phyloP scores from a whole-genome alignment of 164 flowering plant genomes.

The Vitis rupestris region DNA sequence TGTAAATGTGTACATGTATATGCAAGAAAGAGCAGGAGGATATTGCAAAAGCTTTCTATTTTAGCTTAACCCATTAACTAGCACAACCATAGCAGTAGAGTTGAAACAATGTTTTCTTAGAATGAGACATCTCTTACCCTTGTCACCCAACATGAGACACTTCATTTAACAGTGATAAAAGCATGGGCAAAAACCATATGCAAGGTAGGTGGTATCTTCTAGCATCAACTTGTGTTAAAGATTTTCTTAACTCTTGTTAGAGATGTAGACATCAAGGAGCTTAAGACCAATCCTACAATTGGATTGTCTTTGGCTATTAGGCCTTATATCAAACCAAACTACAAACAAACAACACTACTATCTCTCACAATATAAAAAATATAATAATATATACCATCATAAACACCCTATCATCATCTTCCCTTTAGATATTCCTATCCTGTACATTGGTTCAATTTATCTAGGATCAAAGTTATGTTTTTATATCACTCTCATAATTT shows the following conservation, averaged over 20 bases:
- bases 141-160: conserved; percentile 19
- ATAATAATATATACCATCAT: too few relatives aligned
- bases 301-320: conserved; percentile 25
- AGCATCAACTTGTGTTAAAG: conserved; percentile 15
- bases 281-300: conserved; percentile 5
- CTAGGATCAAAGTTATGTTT: too few relatives aligned
- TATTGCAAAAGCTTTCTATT: conserved; percentile 25
- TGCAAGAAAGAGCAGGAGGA: conserved; percentile 41
- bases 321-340: not conserved
- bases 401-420: too few relatives aligned
- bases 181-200: conserved; percentile 19
- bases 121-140: conserved; percentile 12
- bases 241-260: conserved; percentile 9
- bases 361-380: too few relatives aligned
- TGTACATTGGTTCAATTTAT: too few relatives aligned
- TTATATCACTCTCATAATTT: too few relatives aligned
- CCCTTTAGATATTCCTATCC: too few relatives aligned
- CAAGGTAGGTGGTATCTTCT: conserved; percentile 13
- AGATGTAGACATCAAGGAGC: conserved; percentile 18
- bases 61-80: conserved; percentile 28
- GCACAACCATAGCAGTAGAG: conserved; percentile 43
- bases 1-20: too few relatives aligned
- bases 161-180: conserved; percentile 22
- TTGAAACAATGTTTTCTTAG: conserved; percentile 28
- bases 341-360: not conserved